phyloP scores from a whole-genome alignment of 495 filamentous ascomycete genomes.

The Collariella sp. region DNA sequence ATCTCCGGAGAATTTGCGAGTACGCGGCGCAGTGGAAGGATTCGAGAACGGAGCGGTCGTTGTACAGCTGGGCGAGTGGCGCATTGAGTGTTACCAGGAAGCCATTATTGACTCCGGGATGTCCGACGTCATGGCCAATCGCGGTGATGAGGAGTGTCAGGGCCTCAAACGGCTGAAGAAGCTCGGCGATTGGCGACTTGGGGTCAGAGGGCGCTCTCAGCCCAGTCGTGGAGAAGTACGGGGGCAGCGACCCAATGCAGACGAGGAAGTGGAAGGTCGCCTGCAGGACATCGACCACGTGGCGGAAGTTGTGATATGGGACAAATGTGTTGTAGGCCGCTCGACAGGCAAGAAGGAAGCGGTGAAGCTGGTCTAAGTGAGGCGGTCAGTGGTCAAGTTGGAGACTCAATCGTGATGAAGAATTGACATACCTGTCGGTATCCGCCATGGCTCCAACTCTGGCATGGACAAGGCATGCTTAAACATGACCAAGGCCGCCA shows the following conservation, averaged over 20 bases:
- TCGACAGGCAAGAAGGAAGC: slow-evolving; percentile 74
- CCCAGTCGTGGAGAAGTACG: slow-evolving; percentile 40
- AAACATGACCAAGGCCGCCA: slow-evolving; percentile 72
- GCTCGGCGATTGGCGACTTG: slow-evolving; percentile 57
- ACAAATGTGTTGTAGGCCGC: slow-evolving; percentile 90
- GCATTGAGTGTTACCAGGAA: slow-evolving; percentile 90
- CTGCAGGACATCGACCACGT: slow-evolving; percentile 92
- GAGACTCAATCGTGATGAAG: neutral
- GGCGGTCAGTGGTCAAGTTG: slow-evolving; percentile 15
- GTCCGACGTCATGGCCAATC: slow-evolving; percentile 94
- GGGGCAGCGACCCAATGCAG: slow-evolving; percentile 66
- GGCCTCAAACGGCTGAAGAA: slow-evolving; percentile 77
- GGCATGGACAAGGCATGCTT: slow-evolving; percentile 79
- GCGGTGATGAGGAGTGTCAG: slow-evolving; percentile 85
- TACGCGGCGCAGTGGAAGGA: slow-evolving; percentile 97
- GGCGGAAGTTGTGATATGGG: slow-evolving; percentile 98
- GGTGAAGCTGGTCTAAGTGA: slow-evolving; percentile 53
- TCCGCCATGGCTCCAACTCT: slow-evolving; percentile 68
- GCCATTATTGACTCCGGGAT: slow-evolving; percentile 96
- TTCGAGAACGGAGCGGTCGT: slow-evolving; percentile 93
- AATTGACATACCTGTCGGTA: slow-evolving; percentile 56
- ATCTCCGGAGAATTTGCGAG: slow-evolving; percentile 85
- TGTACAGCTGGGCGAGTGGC: slow-evolving; percentile 94
- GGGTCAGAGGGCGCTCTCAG: slow-evolving; percentile 14
- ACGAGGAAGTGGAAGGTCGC: slow-evolving; percentile 90